Evolutionary conservation across 1,284 basidiomycete species (phyloP).

Genomic region (Rhodofomes roseus): DNA sequence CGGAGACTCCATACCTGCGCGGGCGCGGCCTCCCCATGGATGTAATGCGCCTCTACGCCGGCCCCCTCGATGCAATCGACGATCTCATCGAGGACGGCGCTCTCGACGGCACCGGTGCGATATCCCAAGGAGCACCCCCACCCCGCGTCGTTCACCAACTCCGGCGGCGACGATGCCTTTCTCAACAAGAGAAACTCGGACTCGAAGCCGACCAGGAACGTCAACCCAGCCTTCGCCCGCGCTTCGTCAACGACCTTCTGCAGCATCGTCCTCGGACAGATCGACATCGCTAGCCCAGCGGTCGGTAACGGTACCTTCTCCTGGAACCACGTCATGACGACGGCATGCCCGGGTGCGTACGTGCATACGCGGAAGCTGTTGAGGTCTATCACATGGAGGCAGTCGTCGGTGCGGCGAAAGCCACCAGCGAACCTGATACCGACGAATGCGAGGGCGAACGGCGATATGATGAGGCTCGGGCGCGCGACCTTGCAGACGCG

Average conservation of each 20-base stretch:
- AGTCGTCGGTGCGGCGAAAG: slow-evolving; percentile 43
- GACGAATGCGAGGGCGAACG: slow-evolving; percentile 45
- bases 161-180: slow-evolving; percentile 33
- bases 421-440: slow-evolving; percentile 32
- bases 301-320: slow-evolving; percentile 42
- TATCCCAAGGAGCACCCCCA: slow-evolving; percentile 42
- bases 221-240: slow-evolving; percentile 32
- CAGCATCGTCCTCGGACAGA: slow-evolving; percentile 58
- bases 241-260: slow-evolving; percentile 44
- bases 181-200: slow-evolving; percentile 63
- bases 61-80: slow-evolving; percentile 27
- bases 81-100: slow-evolving; percentile 34
- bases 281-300: slow-evolving; percentile 35
- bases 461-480: slow-evolving; percentile 48
- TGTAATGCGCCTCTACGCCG: slow-evolving; percentile 37
- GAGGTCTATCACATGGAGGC: slow-evolving; percentile 53
- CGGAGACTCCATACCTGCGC: slow-evolving; percentile 46
- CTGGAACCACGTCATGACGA: slow-evolving; percentile 62
- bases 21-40: slow-evolving; percentile 58
- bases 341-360: slow-evolving; percentile 56
- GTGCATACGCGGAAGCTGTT: slow-evolving; percentile 46
- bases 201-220: slow-evolving; percentile 67
- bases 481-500: slow-evolving; percentile 44
- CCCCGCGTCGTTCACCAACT: slow-evolving; percentile 39
- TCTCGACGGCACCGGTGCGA: slow-evolving; percentile 26